Base-by-base conservation (phyloP, 2,329 filamentous ascomycete genomes). In the Aspergillus melleus region DNA sequence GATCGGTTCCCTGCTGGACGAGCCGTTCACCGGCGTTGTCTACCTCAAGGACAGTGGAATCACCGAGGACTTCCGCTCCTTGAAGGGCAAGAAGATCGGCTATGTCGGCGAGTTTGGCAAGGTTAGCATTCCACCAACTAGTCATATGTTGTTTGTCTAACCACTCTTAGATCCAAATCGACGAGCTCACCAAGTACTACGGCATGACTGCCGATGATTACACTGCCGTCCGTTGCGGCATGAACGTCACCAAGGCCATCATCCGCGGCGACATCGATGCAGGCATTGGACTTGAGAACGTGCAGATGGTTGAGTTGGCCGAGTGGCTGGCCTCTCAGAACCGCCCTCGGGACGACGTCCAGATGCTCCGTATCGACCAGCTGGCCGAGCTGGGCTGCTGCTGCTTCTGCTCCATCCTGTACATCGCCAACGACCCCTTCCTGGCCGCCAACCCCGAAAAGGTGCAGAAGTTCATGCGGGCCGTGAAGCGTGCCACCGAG, bases 91-190 rank as follows among this genome's bases (percentile, higher is more conserved):
- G 79, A 85, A 84, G 24, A 92, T 92, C 72, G 90, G 90, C 72
- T 92, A 92, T 66, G 89, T 92, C 58, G 89, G 89, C 68, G 90
- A 92, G 73, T 92, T 92, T 64, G 90, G 90, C 76, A 92, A 86
- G 74, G 79, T 81, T 44, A 20, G 32, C 19, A 39, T 50, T 5
- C 2, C n/a, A 11, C 26, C 2, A 24, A 16, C 3, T n/a, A 11
- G 11, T 29, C 49, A 10, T 19, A 32, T 4, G 19, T 19, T n/a
- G 5, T 14, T 4, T 8, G 22, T 22, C 39, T 57, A 44, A 56
- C 26, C 4, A 16, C 9, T 6, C 3, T 6, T 44, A 89, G 84
- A 91, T 92, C 73, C 89, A 92, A 78, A 91, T 92, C 66, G 90
- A 92, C 73, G 90, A 92, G 73, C 84, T 92, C 62, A 92, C 89